Conservation (phyloP, 495 filamentous ascomycete species). For the Hypoxylon fuscum region DNA sequence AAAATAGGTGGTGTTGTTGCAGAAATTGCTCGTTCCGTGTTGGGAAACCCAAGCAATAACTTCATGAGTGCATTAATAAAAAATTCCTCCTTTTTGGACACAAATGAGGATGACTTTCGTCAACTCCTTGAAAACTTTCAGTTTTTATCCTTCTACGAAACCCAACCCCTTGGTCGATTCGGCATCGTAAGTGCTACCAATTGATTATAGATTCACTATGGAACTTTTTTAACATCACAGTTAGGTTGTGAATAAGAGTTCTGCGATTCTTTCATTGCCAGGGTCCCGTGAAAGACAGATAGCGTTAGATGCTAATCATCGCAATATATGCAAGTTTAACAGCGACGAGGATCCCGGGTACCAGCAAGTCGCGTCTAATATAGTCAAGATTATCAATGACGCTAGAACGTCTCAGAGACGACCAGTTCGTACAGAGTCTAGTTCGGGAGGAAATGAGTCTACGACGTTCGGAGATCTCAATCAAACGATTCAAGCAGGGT, state of each 20-base stretch:
- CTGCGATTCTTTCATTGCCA: slow-evolving; percentile 41
- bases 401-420: background rate
- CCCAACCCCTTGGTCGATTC: slow-evolving; percentile 20
- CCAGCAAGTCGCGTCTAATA: slow-evolving; percentile 36
- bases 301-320: slow-evolving; percentile 39
- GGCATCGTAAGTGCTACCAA: slow-evolving; percentile 17
- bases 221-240: slow-evolving; percentile 5
- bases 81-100: slow-evolving; percentile 29
- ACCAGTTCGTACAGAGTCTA: background rate
- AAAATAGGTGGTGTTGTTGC: slow-evolving; percentile 36
- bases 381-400: slow-evolving; percentile 23
- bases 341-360: slow-evolving; percentile 41
- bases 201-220: background rate
- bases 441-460: background rate
- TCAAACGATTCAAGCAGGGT: slow-evolving; percentile 5
- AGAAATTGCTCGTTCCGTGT: slow-evolving; percentile 35
- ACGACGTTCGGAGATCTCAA: slow-evolving; percentile 1
- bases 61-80: slow-evolving; percentile 39
- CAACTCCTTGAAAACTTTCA: slow-evolving; percentile 39
- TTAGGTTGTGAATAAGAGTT: slow-evolving; percentile 42
- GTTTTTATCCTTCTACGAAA: slow-evolving; percentile 45
- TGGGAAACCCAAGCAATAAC: slow-evolving; percentile 36
- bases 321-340: slow-evolving; percentile 41
- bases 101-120: slow-evolving; percentile 37
- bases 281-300: slow-evolving; percentile 41